phyloP scores from a whole-genome alignment of 164 flowering plant genomes.

The Brasenia schreberi region DNA sequence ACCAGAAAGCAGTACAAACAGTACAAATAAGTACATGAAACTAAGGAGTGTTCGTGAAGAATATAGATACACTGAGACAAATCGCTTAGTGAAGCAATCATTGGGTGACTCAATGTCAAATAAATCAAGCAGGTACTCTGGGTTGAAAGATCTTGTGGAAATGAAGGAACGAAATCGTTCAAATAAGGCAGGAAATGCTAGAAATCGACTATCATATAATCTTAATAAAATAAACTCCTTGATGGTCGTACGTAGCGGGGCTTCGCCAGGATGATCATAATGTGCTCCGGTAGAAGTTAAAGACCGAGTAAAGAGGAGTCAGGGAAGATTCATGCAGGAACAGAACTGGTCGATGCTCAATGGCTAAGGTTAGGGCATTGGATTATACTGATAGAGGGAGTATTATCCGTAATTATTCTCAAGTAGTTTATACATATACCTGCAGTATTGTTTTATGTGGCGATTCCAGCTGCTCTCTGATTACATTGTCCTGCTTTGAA shows the following conservation, averaged over 20 bases:
- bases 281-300: too few species aligned
- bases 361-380: too few species aligned
- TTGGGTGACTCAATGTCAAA: too few species aligned
- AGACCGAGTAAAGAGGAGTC: too few species aligned
- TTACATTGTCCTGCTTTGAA: constrained; percentile 3
- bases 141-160: background rate
- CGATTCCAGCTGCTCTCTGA: constrained; percentile 2
- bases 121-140: background rate
- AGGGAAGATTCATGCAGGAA: too few species aligned
- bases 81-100: too few species aligned
- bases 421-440: constrained; percentile 15
- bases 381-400: too few species aligned
- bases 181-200: background rate
- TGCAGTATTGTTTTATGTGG: constrained; percentile 29
- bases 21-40: background rate
- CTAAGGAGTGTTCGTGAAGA: background rate
- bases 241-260: too few species aligned
- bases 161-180: background rate
- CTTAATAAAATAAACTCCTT: background rate
- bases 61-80: too few species aligned
- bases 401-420: too few species aligned
- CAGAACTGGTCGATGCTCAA: too few species aligned
- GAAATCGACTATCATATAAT: background rate
- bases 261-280: too few species aligned
- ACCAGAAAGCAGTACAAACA: background rate